A percentile compares a stretch with the other conserved stretches of the same genome.
These are phyloP conservation scores for Oryza rufipogon DNA, from an alignment of 176 grass and related monocot genomes.

Conservation along the genomic window DNA sequence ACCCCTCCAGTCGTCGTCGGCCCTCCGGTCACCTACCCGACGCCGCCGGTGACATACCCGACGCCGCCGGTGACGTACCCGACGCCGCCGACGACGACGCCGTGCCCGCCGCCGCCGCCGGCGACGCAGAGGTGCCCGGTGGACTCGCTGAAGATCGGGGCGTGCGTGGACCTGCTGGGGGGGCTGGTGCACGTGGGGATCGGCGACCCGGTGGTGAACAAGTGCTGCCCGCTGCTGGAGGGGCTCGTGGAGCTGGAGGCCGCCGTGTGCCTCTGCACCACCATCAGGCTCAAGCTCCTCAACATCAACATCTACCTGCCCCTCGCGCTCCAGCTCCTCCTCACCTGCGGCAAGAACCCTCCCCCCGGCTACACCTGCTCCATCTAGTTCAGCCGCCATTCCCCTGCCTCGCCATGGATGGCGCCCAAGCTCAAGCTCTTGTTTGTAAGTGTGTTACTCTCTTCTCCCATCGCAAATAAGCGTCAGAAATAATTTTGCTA, in stretches of 20 bases:
- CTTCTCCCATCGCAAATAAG: no score
- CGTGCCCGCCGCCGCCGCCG: slow-evolving; percentile 36
- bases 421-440: neutral
- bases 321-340: slow-evolving; percentile 87
- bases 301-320: slow-evolving; percentile 96
- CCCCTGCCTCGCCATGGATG: neutral
- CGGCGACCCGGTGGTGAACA: slow-evolving; percentile 83
- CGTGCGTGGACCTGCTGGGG: slow-evolving; percentile 93
- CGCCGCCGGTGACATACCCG: slow-evolving; percentile 34
- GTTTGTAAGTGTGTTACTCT: neutral
- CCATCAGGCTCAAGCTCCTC: slow-evolving; percentile 88
- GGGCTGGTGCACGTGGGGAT: slow-evolving; percentile 92
- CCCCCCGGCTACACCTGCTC: slow-evolving; percentile 88
- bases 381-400: slow-evolving; percentile 37
- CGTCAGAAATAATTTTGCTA: no score
- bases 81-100: neutral
- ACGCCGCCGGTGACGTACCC: slow-evolving; percentile 40
- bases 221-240: slow-evolving; percentile 86
- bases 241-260: slow-evolving; percentile 93
- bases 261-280: slow-evolving; percentile 95
- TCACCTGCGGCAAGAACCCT: slow-evolving; percentile 92
- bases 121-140: slow-evolving; percentile 57
- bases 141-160: slow-evolving; percentile 86
- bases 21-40: slow-evolving; percentile 41
- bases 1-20: slow-evolving; percentile 23